Base-by-base conservation (phyloP, 257 asterid genomes). In the Cinchona pubescens region DNA sequence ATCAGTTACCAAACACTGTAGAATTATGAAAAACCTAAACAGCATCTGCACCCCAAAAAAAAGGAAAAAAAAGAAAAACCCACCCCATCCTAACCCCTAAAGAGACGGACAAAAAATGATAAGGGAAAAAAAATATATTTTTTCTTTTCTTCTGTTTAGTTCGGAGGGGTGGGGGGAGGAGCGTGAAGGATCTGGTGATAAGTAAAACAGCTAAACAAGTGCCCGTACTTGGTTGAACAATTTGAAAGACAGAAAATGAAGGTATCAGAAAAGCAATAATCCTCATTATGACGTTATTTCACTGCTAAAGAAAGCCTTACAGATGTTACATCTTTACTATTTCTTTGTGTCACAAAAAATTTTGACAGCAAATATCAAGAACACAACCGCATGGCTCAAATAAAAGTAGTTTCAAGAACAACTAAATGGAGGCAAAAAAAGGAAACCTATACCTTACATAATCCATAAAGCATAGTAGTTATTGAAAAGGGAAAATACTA, bases 41-140 rank as follows among this genome's bases (percentile, higher is more conserved):
- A 72, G 53, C 58, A 23, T 34, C 71, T 23, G 51, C 49, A 66
- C 15, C 71, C 51, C 25, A n/a, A n/a, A n/a, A n/a, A n/a, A n/a
- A n/a, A n/a, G n/a, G n/a, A n/a, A n/a, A n/a, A n/a, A n/a, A n/a
- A n/a, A n/a, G n/a, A n/a, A n/a, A n/a, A n/a, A n/a, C n/a, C n/a
- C n/a, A n/a, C n/a, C n/a, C n/a, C n/a, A n/a, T n/a, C n/a, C n/a
- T n/a, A n/a, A 62, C 10, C 10, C 59, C 27, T 2, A 53, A 53
- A 53, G n/a, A n/a, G n/a, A 53, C 59, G 21, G 9, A 40, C 5
- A 67, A 13, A 67, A 6, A 68, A 10, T 40, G 1, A 46, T 5
- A 32, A 27, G 19, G 7, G 1, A 7, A 51, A 18, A n/a, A 29
- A 1, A 16, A 63, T n/a, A n/a, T n/a, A n/a, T n/a, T n/a, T n/a